Percentiles rank a stretch among this genome's conserved stretches.
These are phyloP conservation scores for Ophiostoma perfectum DNA, from an alignment of 2,329 filamentous ascomycete species.

Conservation along the genomic window DNA sequence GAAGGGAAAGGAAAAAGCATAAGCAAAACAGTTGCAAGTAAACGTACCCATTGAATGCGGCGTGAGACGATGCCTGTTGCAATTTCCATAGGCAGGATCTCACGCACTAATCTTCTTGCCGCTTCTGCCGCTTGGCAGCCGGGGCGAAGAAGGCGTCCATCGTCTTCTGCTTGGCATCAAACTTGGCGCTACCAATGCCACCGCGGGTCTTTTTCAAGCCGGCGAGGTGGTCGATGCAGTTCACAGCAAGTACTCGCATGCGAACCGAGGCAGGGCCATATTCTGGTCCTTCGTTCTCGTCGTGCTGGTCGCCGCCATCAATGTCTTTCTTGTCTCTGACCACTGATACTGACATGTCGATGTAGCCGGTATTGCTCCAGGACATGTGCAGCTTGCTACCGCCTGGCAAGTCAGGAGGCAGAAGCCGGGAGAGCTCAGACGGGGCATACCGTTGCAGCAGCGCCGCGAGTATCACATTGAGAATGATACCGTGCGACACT, in stretches of 20 bases:
- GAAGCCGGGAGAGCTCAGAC: constrained; percentile 26
- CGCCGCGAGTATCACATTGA: constrained; percentile 61
- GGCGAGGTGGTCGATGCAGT: constrained; percentile 65
- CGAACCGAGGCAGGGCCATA: background rate
- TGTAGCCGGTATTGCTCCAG: constrained; percentile 52
- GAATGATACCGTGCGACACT: constrained; percentile 78
- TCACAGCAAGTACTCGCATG: constrained; percentile 54
- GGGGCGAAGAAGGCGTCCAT: constrained; percentile 67
- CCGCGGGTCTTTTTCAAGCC: constrained; percentile 73
- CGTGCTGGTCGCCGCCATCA: background rate
- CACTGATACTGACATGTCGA: constrained; percentile 31
- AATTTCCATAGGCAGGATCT: constrained; percentile 24
- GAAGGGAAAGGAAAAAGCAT: constrained; percentile 20
- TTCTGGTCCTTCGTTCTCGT: background rate
- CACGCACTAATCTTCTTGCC: constrained; percentile 19
- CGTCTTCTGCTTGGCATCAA: constrained; percentile 69
- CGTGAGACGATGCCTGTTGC: constrained; percentile 1
- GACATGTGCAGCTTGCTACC: constrained; percentile 29
- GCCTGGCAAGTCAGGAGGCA: constrained; percentile 13
- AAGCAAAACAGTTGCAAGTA: constrained; percentile 17
- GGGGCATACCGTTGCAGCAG: constrained; percentile 51
- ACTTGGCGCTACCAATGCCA: constrained; percentile 71
- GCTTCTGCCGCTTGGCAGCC: constrained; percentile 46
- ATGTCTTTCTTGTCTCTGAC: background rate
- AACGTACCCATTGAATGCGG: constrained; percentile 35